A percentile compares a stretch with the other conserved stretches of the same genome.
phyloP scores from a whole-genome alignment of 2,329 filamentous ascomycete species.

The Colletotrichum tofieldiae region DNA sequence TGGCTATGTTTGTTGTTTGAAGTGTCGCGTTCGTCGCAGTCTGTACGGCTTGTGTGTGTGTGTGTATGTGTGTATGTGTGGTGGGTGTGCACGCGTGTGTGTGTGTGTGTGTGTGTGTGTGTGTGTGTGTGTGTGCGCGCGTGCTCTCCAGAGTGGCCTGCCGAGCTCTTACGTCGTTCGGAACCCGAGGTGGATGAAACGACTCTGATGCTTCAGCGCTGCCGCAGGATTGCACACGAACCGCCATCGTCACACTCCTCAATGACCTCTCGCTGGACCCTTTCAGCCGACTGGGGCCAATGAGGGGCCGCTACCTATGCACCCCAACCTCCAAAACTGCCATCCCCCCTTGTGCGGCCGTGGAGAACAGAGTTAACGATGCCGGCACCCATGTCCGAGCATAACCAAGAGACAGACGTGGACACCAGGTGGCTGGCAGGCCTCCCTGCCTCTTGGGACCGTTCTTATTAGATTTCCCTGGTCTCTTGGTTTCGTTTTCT shows the following conservation, averaged over 20 bases:
- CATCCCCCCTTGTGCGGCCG: slow-evolving; percentile 14
- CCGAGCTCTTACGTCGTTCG: background rate
- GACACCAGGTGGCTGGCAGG: slow-evolving; percentile 24
- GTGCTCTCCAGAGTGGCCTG: background rate
- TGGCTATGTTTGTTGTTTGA: background rate
- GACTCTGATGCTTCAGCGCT: slow-evolving; percentile 39
- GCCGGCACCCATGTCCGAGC: slow-evolving; percentile 27
- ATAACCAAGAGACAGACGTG: background rate
- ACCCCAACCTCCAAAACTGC: slow-evolving; percentile 17
- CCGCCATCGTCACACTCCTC: slow-evolving; percentile 13
- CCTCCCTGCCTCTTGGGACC: slow-evolving; percentile 13
- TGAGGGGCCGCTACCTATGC: background rate
- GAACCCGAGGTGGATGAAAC: slow-evolving; percentile 41
- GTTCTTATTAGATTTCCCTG: background rate
- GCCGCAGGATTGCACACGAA: slow-evolving; percentile 39
- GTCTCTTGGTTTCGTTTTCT: background rate
- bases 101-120: background rate
- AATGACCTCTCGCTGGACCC: slow-evolving; percentile 20
- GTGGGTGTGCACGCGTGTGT: background rate
- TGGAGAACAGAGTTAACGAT: slow-evolving; percentile 33
- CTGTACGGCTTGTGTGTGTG: background rate
- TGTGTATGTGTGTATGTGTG: background rate
- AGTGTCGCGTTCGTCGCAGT: background rate
- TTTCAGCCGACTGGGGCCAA: background rate
- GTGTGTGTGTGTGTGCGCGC: background rate